These are phyloP conservation scores for Calocybe cyanea DNA, from an alignment of 768 basidiomycete genomes.

Conservation along the genomic window DNA sequence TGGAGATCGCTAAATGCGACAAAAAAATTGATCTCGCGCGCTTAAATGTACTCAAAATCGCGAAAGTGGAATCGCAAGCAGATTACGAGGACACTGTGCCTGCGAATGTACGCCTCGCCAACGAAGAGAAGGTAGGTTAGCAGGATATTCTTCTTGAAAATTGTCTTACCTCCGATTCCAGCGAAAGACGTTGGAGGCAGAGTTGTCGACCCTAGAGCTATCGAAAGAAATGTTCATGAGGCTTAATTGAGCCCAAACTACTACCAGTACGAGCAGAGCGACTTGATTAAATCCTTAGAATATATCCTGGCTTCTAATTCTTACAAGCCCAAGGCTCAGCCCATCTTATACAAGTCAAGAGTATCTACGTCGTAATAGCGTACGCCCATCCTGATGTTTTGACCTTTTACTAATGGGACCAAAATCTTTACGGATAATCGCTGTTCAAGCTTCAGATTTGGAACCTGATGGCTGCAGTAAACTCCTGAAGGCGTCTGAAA, in stretches of 20 bases:
- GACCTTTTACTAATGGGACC: too few relatives aligned
- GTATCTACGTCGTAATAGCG: too few relatives aligned
- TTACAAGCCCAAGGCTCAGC: too few relatives aligned
- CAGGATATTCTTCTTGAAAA: conserved; percentile 2
- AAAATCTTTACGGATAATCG: too few relatives aligned
- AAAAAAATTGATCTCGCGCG: conserved; percentile 81
- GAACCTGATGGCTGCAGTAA: too few relatives aligned
- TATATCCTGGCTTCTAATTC: too few relatives aligned
- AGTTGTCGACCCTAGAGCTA: conserved; percentile 66
- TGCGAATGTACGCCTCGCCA: conserved; percentile 64
- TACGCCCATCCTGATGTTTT: too few relatives aligned
- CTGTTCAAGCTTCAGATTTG: too few relatives aligned
- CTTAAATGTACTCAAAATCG: conserved; percentile 70
- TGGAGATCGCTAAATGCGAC: conserved; percentile 83
- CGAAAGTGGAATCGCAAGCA: conserved; percentile 64
- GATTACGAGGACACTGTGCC: conserved; percentile 84
- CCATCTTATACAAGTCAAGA: too few relatives aligned
- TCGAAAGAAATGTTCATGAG: conserved; percentile 76
- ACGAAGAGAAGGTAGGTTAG: conserved; percentile 75
- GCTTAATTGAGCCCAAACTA: conserved; percentile 35
- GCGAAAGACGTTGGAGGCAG: conserved; percentile 76
- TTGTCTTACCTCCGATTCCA: conserved; percentile 24
- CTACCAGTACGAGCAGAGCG: too few relatives aligned
- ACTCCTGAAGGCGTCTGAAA: too few relatives aligned
- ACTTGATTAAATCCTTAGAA: too few relatives aligned